Evolutionary conservation across 176 grass and related monocot genomes (phyloP).

Genomic region (Triticum turgidum): DNA sequence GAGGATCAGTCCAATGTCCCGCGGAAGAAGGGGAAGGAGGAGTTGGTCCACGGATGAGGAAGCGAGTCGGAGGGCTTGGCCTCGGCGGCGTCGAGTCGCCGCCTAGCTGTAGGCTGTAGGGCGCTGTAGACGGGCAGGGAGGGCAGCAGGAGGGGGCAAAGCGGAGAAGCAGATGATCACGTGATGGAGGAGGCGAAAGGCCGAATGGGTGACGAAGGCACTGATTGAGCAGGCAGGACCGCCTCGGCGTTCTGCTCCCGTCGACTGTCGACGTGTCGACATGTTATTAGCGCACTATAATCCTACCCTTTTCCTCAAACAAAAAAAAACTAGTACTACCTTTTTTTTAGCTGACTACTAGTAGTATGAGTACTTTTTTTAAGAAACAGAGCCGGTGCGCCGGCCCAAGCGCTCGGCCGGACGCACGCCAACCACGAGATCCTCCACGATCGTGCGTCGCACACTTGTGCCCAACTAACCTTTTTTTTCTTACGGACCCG

Average conservation of each 20-base stretch:
- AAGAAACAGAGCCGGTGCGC: too few species aligned
- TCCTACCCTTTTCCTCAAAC: too few species aligned
- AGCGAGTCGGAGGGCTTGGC: background rate
- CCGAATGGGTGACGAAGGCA: background rate
- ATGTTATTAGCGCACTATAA: too few species aligned
- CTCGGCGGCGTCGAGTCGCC: background rate
- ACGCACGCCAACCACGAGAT: too few species aligned
- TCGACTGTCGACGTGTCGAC: too few species aligned
- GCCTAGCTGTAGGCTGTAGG: background rate
- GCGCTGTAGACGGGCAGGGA: background rate
- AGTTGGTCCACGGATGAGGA: background rate
- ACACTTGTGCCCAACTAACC: too few species aligned
- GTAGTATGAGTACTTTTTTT: too few species aligned
- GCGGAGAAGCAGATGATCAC: background rate
- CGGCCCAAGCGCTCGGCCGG: too few species aligned
- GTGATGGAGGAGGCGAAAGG: background rate
- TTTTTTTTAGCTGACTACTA: too few species aligned
- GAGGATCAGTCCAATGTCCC: background rate
- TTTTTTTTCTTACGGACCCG: too few species aligned
- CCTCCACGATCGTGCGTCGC: too few species aligned
- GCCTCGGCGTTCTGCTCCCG: background rate
- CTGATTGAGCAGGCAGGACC: background rate
- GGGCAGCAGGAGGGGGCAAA: background rate
- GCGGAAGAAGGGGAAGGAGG: background rate
- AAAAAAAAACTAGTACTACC: too few species aligned